Evolutionary conservation across 306 rosid species (phyloP), one percentile per base, ranked within the genome.

Genomic region (Carpinus fangiana): DNA sequence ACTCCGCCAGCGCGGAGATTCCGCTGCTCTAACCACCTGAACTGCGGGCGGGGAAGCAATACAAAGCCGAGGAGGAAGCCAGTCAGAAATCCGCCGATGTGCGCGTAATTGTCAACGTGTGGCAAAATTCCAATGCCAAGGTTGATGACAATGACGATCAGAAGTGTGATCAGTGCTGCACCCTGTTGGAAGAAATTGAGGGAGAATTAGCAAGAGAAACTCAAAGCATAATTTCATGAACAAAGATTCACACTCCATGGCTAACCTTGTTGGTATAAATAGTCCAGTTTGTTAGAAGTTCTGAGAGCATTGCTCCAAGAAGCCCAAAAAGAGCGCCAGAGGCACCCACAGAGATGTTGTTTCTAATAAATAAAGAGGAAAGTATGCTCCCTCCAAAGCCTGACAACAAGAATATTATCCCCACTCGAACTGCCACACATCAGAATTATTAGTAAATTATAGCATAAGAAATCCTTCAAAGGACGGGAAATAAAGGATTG

Each of bases 291-390:
- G 98, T 92, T 52, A 94, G 65, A 71, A 94, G 97, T 70, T 94
- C 98, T 3, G 98, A 94, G 71, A 94, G 94, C 97, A 92, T 94
- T 64, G 97, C 97, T 82, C 98, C 97, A 74, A 94, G 98, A 76
- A 94, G 93, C 75, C 98, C 98, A 71, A 92, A 92, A 20, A 92
- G 92, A 34, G 96, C 93, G 18, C 98, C 97, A 20, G 98, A 94
- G 67, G 98, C 96, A 69, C 98, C 98, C 60, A 94, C 97, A 2
- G 97, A 92, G 71, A 92, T 90, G 83, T 74, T 89, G 80, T 85
- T 86, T 83, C 82, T 87, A 8, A 92, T 76, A 66, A 92, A 94
- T 14, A 92, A 80, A 2, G 84, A 79, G 4, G 98, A 94, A 36
- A 94, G 80, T 11, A 90, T 81, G 73, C 94, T 89, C 43, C 97